Percentiles rank a stretch among this genome's conserved stretches.
Conservation (phyloP, 345 rosid genomes). For the Syzygium jambos region DNA sequence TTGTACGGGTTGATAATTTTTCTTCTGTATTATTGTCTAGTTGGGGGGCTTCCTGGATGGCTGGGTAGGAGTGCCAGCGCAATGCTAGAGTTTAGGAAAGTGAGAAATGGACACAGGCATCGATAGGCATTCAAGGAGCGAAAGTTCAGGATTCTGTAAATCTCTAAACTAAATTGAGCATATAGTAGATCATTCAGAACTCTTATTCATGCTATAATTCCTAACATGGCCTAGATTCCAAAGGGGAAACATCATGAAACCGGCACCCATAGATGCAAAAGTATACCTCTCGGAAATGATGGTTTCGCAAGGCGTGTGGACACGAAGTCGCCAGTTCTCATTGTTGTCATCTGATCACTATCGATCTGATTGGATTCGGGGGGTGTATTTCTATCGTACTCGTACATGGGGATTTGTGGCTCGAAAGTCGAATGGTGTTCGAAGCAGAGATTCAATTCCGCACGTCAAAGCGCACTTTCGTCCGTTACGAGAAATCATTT, state of each 20-base stretch:
- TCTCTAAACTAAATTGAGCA: not conserved
- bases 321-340: rapidly evolving
- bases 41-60: not conserved
- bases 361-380: too few species aligned
- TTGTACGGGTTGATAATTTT: not conserved
- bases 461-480: not conserved
- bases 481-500: not conserved
- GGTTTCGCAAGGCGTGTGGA: rapidly evolving
- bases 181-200: not conserved
- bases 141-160: too few species aligned
- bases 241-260: not conserved
- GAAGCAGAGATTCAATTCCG: not conserved
- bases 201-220: not conserved
- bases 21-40: not conserved
- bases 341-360: not conserved
- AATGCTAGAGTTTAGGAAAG: not conserved
- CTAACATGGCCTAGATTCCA: not conserved
- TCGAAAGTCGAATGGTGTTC: too few species aligned
- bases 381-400: too few species aligned
- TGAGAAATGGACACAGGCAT: not conserved
- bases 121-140: not conserved
- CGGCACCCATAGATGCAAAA: not conserved
- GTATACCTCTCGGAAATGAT: not conserved
- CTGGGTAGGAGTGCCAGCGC: not conserved
- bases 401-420: too few species aligned